Evolutionary conservation across 2,329 filamentous ascomycete species (phyloP).

Genomic region (Colletotrichum shisoi): DNA sequence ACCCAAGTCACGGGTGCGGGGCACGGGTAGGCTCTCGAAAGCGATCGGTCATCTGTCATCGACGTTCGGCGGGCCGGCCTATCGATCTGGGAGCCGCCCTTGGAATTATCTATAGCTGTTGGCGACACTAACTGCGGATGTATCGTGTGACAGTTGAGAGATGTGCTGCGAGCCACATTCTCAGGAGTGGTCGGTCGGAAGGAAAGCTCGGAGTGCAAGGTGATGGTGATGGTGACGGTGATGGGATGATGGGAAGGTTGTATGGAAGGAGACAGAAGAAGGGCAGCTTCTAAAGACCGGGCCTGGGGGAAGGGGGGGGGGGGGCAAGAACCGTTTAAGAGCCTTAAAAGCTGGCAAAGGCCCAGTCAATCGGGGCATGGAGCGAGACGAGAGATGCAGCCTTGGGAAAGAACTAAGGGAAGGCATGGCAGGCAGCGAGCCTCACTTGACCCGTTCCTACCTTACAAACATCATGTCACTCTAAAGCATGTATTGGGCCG

Average conservation of each 20-base stretch:
- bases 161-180: background rate
- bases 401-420: conserved; percentile 10
- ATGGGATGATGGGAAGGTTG: background rate
- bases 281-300: background rate
- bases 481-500: background rate
- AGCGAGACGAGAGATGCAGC: background rate
- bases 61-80: background rate
- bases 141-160: background rate
- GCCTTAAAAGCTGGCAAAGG: background rate
- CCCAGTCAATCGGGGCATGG: background rate
- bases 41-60: background rate
- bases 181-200: no score
- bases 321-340: conserved; percentile 1
- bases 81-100: background rate
- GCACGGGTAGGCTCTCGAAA: no score
- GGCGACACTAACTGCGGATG: background rate
- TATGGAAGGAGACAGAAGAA: no score
- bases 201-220: no score
- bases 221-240: background rate
- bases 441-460: background rate
- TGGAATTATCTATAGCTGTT: background rate
- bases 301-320: no score
- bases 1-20: no score
- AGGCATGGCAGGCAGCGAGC: background rate
- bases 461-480: background rate